phyloP scores from a whole-genome alignment of 2,329 filamentous ascomycete species.

The Colletotrichum graminicola region DNA sequence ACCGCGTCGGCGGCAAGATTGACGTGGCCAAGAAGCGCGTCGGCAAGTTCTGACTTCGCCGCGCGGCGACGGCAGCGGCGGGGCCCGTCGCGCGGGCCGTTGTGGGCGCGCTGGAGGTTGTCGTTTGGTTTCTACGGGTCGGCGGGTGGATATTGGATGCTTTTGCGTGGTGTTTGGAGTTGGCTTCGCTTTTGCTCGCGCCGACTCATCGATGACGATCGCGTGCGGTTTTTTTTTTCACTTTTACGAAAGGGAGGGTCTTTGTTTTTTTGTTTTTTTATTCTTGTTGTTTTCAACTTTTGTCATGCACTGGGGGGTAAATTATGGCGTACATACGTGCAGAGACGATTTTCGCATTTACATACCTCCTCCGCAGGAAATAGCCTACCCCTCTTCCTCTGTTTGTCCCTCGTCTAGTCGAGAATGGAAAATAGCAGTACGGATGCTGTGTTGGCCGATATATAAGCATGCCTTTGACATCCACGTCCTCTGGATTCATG shows the following conservation, averaged over 20 bases:
- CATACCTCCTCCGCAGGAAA: slow-evolving; percentile 1
- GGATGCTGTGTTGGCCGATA: background rate
- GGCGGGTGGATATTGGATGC: slow-evolving; percentile 43
- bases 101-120: slow-evolving; percentile 47
- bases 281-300: too few relatives aligned
- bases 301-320: background rate
- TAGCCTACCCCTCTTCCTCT: background rate
- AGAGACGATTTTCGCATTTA: slow-evolving; percentile 13
- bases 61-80: slow-evolving; percentile 25
- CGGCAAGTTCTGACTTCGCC: slow-evolving; percentile 69
- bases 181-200: slow-evolving; percentile 32
- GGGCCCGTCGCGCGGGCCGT: slow-evolving; percentile 46
- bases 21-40: slow-evolving; percentile 80
- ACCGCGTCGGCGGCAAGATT: slow-evolving; percentile 76
- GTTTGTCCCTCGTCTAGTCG: background rate
- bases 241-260: background rate
- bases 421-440: slow-evolving; percentile 7
- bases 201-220: slow-evolving; percentile 10
- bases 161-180: slow-evolving; percentile 42
- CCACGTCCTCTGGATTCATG: too few relatives aligned
- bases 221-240: background rate
- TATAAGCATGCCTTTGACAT: background rate
- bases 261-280: background rate
- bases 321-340: slow-evolving; percentile 14
- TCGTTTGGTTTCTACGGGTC: slow-evolving; percentile 51